Evolutionary conservation across 352 stramenopile species (phyloP).

Genomic region (Phytophthora chlamydospora): DNA sequence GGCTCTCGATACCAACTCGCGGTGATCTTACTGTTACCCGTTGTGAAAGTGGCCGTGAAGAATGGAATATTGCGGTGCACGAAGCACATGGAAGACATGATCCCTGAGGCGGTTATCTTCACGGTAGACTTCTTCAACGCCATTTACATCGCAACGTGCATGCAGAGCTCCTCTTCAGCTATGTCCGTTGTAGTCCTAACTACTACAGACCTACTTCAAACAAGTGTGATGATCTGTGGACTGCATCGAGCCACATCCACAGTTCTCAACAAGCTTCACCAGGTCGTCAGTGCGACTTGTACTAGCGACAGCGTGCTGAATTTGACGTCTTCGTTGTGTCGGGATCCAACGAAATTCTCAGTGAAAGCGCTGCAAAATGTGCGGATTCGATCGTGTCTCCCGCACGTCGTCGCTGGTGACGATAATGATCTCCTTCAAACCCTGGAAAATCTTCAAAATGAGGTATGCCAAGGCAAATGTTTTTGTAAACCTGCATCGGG

Average conservation of each 20-base stretch:
- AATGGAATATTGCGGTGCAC: constrained; percentile 13
- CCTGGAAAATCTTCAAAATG: neutral
- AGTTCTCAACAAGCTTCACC: neutral
- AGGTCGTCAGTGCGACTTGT: neutral
- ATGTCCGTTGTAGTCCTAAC: neutral
- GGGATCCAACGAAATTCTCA: constrained; percentile 1
- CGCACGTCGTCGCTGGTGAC: neutral
- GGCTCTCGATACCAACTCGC: constrained; percentile 4
- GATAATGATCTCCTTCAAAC: neutral
- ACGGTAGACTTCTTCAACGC: constrained; percentile 33
- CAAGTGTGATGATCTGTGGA: neutral
- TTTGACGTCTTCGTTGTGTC: neutral
- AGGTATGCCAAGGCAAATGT: too few species aligned
- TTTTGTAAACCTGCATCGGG: too few species aligned
- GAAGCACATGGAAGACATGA: constrained; percentile 20
- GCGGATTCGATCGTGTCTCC: constrained; percentile 3
- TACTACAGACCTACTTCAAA: constrained; percentile 5
- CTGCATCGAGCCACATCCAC: constrained; percentile 7
- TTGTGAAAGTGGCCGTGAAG: constrained; percentile 35
- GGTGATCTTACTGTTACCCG: constrained; percentile 17
- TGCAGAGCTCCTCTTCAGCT: constrained; percentile 20
- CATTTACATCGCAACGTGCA: constrained; percentile 19
- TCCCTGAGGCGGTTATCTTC: constrained; percentile 28
- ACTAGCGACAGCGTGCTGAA: neutral
- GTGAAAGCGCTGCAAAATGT: constrained; percentile 4